Evolutionary conservation across 805 yeast species (phyloP), one percentile per base, ranked within the genome.

Genomic region (Kazachstania viticola): DNA sequence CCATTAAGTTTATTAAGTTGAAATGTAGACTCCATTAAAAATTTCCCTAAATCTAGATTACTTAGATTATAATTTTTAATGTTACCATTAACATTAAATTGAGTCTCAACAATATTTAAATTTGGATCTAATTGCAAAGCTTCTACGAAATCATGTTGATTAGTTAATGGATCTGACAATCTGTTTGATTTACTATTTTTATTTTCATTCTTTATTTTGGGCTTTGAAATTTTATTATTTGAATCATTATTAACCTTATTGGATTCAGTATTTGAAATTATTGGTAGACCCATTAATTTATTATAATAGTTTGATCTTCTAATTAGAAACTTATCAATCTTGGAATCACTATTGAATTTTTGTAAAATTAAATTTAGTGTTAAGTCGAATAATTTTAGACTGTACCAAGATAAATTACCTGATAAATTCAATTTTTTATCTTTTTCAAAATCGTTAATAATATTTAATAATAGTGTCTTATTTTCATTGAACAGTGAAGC

Each of bases 401-500:
- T 71, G 38, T 69, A 70, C 40, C 62, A 61, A 7, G 81, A 71
- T 17, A 79, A 50, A 25, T 75, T 65, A 0, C 85, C 84, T 1
- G 83, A 74, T 17, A 73, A 54, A 14, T 69, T 74, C 28, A 65
- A 56, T 14, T 55, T 57, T 28, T 73, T 66, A 43, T 75, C 80
- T 11, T 51, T 44, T 41, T 62, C 70, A 35, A 79, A 56, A 30
- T 67, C 71, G 15, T 61, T 56, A 2, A 77, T 54, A 3, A 74
- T 63, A 19, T 61, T 67, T 14, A 62, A 54, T 29, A 84, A 55
- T 29, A 80, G 57, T 21, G 56, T 64, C 41, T 73, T 78, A 48
- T 77, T 73, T 31, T 76, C 84, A 47, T 73, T 80, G 48, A 77
- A 75, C 33, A 84, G 56, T 1, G 88, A 75, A 0, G 95, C 94